Base-by-base conservation (phyloP, 2,329 filamentous ascomycete species). In the Mariannaea elegans region DNA sequence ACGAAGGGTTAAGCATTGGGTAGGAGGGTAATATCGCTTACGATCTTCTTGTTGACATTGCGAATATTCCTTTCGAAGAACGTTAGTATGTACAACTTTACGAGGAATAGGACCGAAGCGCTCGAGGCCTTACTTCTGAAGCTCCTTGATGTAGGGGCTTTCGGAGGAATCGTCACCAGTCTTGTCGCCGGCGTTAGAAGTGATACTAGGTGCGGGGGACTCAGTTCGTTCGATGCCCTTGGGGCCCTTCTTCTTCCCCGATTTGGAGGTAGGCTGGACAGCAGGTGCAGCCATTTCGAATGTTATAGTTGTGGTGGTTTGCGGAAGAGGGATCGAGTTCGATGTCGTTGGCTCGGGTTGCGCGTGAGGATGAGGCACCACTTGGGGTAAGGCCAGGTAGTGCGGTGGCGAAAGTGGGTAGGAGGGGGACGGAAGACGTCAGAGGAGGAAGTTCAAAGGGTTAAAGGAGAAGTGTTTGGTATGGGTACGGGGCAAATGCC, bases 21-120 rank as follows among this genome's bases (percentile, higher is more conserved):
- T 42, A 18, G 27, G 12, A 29, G 27, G 76, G 34, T 27, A 38
- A 32, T 39, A 31, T 5, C 55, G 82, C 91, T 81, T 80, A 97
- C 92, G 72, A 98, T 89, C 81, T 97, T 97, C 86, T 97, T 98
- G 82, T 89, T 91, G 72, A 95, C 81, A 77, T 95, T 97, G 73
- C 94, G 93, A 71, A 97, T 91, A 77, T 87, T 93, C 84, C 93
- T 97, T 67, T 21, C 6, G 10, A 13, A 8, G 12, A 18, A 13
- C 24, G 50, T 74, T 56, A 74, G 67, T 48, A 64, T 46, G 24
- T 4, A 48, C 8, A 24, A 29, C 36, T 18, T 4, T 9, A 13
- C 13, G 45, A 36, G 32, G 7, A n/a, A 29, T 41, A 7, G 18
- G 10, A 14, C 10, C 14, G 45, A 23, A 29, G 32, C 46, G 19